These are phyloP conservation scores for Penicillium pulvis DNA, from an alignment of 495 filamentous ascomycete genomes.

Conservation along the genomic window DNA sequence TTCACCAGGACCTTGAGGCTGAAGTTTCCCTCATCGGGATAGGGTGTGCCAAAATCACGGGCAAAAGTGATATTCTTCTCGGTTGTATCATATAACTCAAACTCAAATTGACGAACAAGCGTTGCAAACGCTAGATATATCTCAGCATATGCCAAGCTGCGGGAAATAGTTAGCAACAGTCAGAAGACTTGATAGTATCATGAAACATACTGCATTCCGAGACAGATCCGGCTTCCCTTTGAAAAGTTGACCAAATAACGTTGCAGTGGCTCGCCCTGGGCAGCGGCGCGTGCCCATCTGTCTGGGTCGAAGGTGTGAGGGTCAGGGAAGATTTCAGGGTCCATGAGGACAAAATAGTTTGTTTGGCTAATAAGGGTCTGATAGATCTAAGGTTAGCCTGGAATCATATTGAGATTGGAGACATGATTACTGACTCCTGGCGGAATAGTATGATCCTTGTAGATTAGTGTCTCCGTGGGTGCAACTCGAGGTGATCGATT, in stretches of 20 bases:
- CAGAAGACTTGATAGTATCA: neutral
- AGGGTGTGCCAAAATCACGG: slow-evolving; percentile 28
- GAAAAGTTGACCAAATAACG: slow-evolving; percentile 44
- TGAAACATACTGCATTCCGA: slow-evolving; percentile 40
- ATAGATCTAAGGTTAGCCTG: neutral
- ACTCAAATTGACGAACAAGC: slow-evolving; percentile 39
- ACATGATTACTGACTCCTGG: slow-evolving; percentile 27
- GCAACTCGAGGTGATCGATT: slow-evolving; percentile 43
- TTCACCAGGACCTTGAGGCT: slow-evolving; percentile 25
- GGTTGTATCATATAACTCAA: slow-evolving; percentile 39
- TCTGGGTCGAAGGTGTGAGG: slow-evolving; percentile 51
- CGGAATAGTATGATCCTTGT: slow-evolving; percentile 40
- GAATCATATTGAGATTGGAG: slow-evolving; percentile 15
- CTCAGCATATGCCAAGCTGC: slow-evolving; percentile 47
- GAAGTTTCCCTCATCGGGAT: slow-evolving; percentile 21
- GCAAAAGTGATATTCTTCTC: slow-evolving; percentile 30
- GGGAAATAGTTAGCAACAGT: slow-evolving; percentile 9
- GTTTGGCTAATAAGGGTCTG: slow-evolving; percentile 50
- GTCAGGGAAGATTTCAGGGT: slow-evolving; percentile 51
- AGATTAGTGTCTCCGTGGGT: slow-evolving; percentile 43
- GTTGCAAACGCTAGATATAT: slow-evolving; percentile 41
- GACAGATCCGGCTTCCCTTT: slow-evolving; percentile 44
- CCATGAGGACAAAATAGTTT: slow-evolving; percentile 45
- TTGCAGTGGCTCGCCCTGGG: slow-evolving; percentile 33
- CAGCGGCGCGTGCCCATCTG: slow-evolving; percentile 47